These are phyloP conservation scores for Exidia glandulosa DNA, from an alignment of 768 basidiomycete species.

Conservation along the genomic window DNA sequence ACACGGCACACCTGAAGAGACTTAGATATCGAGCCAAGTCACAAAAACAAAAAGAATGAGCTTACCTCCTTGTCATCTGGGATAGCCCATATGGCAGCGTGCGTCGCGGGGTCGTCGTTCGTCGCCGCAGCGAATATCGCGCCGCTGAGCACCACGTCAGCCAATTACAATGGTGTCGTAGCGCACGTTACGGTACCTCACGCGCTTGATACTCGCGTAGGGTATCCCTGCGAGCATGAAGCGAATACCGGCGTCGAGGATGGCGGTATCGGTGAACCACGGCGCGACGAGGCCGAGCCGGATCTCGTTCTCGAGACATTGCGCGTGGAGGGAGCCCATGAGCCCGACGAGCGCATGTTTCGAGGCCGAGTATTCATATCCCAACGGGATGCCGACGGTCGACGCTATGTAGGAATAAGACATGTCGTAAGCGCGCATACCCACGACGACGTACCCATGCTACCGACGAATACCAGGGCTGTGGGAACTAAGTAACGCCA, in stretches of 20 bases:
- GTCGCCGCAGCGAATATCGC: slow-evolving; percentile 43
- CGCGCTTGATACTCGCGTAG: background rate
- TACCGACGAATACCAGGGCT: slow-evolving; percentile 41
- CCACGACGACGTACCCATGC: slow-evolving; percentile 32
- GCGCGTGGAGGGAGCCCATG: slow-evolving; percentile 35
- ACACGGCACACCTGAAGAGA: slow-evolving; percentile 19
- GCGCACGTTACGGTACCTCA: background rate
- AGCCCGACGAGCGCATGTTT: slow-evolving; percentile 45
- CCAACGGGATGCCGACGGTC: slow-evolving; percentile 35
- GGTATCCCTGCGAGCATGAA: background rate
- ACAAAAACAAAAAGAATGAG: background rate
- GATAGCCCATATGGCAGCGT: slow-evolving; percentile 36
- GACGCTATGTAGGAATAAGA: slow-evolving; percentile 29
- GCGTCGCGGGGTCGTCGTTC: slow-evolving; percentile 31
- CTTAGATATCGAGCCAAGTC: background rate
- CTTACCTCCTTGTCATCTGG: slow-evolving; percentile 38
- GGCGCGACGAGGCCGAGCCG: slow-evolving; percentile 39
- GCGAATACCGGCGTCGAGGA: background rate
- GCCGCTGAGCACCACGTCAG: slow-evolving; percentile 18
- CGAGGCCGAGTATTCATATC: slow-evolving; percentile 37
- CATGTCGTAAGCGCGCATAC: background rate
- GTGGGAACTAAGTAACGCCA: slow-evolving; percentile 22
- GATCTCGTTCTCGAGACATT: slow-evolving; percentile 26
- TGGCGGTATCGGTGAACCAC: slow-evolving; percentile 36
- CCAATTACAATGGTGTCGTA: background rate